phyloP scores from a whole-genome alignment of 2,329 filamentous ascomycete genomes.

The Exophiala sp. region DNA sequence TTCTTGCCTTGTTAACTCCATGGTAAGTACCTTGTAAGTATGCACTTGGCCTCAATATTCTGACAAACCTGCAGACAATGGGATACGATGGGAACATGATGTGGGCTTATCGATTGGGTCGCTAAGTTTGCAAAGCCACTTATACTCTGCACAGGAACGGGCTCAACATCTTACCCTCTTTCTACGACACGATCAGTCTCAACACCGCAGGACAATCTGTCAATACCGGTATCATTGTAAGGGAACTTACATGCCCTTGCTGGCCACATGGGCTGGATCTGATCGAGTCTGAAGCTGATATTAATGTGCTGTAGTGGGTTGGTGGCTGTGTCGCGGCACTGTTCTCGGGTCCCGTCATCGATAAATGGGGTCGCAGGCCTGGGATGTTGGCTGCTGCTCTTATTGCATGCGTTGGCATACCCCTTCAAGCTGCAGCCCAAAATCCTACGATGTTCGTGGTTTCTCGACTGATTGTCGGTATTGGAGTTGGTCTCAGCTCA shows the following conservation, averaged over 20 bases:
- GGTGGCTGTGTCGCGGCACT: conserved; percentile 39
- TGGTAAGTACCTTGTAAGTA: not conserved
- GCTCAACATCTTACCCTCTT: conserved; percentile 35
- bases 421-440: conserved; percentile 46
- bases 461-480: conserved; percentile 2
- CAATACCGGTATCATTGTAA: conserved; percentile 28
- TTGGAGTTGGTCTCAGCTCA: conserved; percentile 1
- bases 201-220: conserved; percentile 32
- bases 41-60: not conserved
- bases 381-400: conserved; percentile 54
- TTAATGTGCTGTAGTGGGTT: conserved; percentile 30
- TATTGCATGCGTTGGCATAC: conserved; percentile 57
- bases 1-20: conserved; percentile 2
- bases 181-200: conserved; percentile 33
- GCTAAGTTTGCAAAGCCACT: not conserved
- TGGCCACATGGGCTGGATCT: not conserved
- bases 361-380: conserved; percentile 50
- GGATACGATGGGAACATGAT: conserved; percentile 6
- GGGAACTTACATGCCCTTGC: not conserved
- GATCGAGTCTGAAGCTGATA: not conserved
- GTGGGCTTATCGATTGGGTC: not conserved
- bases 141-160: not conserved
- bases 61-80: not conserved
- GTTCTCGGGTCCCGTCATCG: conserved; percentile 37
- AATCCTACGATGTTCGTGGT: conserved; percentile 5